Conservation (phyloP, 495 filamentous ascomycete genomes). For the Cudoniella acicularis region DNA sequence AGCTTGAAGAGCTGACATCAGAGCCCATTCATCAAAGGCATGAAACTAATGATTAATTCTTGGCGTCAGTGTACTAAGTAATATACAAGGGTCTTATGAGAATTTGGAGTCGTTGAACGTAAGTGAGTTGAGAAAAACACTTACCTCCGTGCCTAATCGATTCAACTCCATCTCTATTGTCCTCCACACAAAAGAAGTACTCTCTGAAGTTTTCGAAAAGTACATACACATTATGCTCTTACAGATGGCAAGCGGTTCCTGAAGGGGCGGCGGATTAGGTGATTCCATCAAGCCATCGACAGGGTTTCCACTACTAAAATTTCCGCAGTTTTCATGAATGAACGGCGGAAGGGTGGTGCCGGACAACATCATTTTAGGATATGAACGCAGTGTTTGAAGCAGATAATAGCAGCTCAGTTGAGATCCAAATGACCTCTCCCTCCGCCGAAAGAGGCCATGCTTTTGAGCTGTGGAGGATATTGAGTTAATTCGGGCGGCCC, state of each 20-base stretch:
- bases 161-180: conserved; percentile 1
- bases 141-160: background rate
- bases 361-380: background rate
- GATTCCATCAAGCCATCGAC: background rate
- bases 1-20: conserved; percentile 1
- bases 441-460: conserved; percentile 1
- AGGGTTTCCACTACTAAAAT: background rate
- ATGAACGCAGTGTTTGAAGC: background rate
- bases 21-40: background rate
- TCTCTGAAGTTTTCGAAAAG: background rate
- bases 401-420: background rate
- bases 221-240: conserved; percentile 1
- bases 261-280: background rate
- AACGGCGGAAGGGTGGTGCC: conserved; percentile 1
- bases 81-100: no score
- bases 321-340: background rate
- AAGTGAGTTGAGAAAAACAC: background rate
- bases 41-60: background rate
- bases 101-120: no score
- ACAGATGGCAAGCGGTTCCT: background rate
- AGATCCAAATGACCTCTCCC: background rate
- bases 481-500: no score
- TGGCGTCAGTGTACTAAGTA: no score
- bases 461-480: no score
- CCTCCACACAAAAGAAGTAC: background rate